These are phyloP conservation scores for Aspergillus panamensis DNA, from an alignment of 495 filamentous ascomycete species.

Conservation along the genomic window DNA sequence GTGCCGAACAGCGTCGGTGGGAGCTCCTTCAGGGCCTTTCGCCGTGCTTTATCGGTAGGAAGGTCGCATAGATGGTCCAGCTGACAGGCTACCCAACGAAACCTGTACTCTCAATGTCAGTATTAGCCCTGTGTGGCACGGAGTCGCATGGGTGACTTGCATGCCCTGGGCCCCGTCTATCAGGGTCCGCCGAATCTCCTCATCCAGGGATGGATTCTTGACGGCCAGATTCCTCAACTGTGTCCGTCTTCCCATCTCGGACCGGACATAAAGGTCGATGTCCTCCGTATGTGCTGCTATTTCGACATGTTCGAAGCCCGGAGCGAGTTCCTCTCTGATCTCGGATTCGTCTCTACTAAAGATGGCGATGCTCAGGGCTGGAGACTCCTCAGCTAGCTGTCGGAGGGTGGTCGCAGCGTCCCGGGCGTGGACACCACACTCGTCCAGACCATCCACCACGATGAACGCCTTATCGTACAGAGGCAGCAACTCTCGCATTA, in stretches of 20 bases:
- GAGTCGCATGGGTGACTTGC: neutral
- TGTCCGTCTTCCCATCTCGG: neutral
- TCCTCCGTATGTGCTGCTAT: constrained; percentile 1
- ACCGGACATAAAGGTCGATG: neutral
- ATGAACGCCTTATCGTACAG: neutral
- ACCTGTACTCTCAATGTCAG: too few species aligned
- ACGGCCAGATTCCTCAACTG: neutral
- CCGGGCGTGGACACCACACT: neutral
- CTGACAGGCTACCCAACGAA: constrained; percentile 2
- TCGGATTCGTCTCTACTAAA: neutral
- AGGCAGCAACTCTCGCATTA: neutral
- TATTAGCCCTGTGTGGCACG: too few species aligned
- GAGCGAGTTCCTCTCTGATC: neutral
- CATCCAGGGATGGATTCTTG: neutral
- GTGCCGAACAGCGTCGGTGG: neutral
- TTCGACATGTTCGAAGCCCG: neutral
- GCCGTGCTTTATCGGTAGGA: neutral
- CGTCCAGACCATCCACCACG: constrained; percentile 2
- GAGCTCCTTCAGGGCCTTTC: neutral
- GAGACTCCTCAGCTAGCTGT: neutral
- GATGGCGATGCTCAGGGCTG: neutral
- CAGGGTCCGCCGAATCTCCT: neutral
- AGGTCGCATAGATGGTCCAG: neutral
- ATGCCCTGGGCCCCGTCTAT: neutral
- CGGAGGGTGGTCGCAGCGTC: neutral